Evolutionary conservation across 108 stramenopile species (phyloP).

Genomic region (Cyclotella cryptica): DNA sequence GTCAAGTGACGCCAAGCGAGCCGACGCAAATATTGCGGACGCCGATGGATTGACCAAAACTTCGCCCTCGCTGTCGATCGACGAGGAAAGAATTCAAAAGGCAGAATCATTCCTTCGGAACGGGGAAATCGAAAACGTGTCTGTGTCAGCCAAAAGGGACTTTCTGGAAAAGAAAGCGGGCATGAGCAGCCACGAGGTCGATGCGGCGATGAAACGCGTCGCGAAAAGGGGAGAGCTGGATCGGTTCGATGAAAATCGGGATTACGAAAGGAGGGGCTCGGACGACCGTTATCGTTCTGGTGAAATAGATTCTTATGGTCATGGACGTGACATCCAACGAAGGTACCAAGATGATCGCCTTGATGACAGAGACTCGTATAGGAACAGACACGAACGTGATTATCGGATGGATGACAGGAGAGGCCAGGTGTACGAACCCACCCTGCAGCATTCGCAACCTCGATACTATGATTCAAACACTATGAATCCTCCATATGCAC

Average conservation of each 20-base stretch:
- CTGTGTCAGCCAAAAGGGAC: slow-evolving; percentile 18
- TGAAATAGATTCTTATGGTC: background rate
- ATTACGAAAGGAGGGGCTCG: background rate
- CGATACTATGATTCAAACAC: slow-evolving; percentile 1
- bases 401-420: background rate
- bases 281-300: background rate
- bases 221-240: slow-evolving; percentile 1
- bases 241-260: background rate
- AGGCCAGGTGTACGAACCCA: background rate
- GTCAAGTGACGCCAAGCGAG: background rate
- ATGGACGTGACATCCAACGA: background rate
- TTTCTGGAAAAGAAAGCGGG: slow-evolving; percentile 30
- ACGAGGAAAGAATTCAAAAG: slow-evolving; percentile 39
- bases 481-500: background rate
- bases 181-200: slow-evolving; percentile 25
- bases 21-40: background rate
- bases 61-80: background rate
- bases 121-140: slow-evolving; percentile 26
- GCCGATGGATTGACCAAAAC: background rate
- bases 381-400: background rate
- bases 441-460: slow-evolving; percentile 9
- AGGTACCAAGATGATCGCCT: background rate
- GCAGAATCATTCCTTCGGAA: slow-evolving; percentile 37
- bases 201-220: slow-evolving; percentile 32
- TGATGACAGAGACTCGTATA: slow-evolving; percentile 1